Conservation (phyloP, 1,284 basidiomycete genomes). For the Leccinum pallidistipes region DNA sequence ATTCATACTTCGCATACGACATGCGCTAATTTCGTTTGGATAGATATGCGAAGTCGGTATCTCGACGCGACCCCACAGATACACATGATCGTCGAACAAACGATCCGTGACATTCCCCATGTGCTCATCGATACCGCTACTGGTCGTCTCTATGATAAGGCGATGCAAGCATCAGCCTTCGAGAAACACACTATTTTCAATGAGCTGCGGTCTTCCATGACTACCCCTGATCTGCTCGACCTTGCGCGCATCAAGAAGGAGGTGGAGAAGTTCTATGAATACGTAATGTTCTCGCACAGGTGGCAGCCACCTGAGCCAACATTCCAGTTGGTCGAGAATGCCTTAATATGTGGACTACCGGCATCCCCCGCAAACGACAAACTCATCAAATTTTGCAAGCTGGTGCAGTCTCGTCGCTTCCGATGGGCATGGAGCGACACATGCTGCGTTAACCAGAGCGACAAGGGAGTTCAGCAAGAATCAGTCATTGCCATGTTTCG, state of each 20-base stretch:
- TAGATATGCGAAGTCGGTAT: neutral
- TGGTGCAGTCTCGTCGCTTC: neutral
- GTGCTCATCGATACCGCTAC: neutral
- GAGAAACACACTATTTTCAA: neutral
- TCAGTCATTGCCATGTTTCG: neutral
- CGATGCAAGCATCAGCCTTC: neutral
- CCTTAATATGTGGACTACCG: neutral
- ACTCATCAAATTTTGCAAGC: neutral
- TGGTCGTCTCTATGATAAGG: neutral
- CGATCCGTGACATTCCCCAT: neutral
- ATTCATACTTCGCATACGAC: neutral
- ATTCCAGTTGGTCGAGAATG: neutral
- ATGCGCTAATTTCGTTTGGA: neutral
- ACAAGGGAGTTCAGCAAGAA: neutral
- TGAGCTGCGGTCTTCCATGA: neutral
- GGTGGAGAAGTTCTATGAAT: neutral
- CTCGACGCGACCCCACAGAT: neutral
- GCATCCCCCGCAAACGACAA: neutral
- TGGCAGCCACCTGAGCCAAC: neutral
- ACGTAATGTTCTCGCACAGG: neutral
- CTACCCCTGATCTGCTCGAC: neutral
- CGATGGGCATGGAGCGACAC: neutral
- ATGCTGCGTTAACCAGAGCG: neutral
- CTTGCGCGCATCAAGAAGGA: neutral
- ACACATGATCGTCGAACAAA: neutral